phyloP scores from a whole-genome alignment of 805 yeast species.

The Phaffomyces opuntiae region DNA sequence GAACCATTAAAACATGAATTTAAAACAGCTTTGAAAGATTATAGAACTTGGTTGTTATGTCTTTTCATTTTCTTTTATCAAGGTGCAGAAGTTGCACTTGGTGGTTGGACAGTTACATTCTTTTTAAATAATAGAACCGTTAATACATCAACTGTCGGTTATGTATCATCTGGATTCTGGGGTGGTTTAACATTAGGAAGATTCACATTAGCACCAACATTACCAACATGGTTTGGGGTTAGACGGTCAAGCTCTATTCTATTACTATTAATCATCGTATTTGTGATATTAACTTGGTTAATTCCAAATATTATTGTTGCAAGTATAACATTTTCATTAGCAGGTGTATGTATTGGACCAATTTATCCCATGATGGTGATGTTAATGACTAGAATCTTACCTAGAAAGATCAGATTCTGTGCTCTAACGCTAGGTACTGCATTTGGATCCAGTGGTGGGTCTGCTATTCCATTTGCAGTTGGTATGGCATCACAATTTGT shows the following conservation, averaged over 20 bases:
- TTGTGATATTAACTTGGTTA: slow-evolving; percentile 41
- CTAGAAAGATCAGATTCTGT: slow-evolving; percentile 44
- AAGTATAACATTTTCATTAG: slow-evolving; percentile 37
- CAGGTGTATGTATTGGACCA: slow-evolving; percentile 54
- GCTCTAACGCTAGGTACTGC: slow-evolving; percentile 47
- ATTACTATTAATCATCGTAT: slow-evolving; percentile 27
- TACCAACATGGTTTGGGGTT: slow-evolving; percentile 34
- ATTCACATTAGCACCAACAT: slow-evolving; percentile 35
- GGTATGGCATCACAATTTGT: slow-evolving; percentile 40
- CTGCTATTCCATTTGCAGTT: slow-evolving; percentile 44
- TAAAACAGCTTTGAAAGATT: slow-evolving; percentile 32
- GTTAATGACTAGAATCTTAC: slow-evolving; percentile 36
- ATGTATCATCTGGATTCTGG: slow-evolving; percentile 61
- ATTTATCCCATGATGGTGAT: slow-evolving; percentile 46
- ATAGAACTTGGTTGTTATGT: slow-evolving; percentile 46
- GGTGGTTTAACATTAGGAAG: slow-evolving; percentile 57
- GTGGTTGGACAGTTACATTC: slow-evolving; percentile 61
- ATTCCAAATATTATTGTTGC: slow-evolving; percentile 37
- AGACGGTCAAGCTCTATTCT: slow-evolving; percentile 36
- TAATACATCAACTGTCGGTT: slow-evolving; percentile 36
- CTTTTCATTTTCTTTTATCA: slow-evolving; percentile 50
- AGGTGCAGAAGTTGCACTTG: slow-evolving; percentile 57
- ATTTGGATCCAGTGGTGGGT: slow-evolving; percentile 54
- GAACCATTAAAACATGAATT: slow-evolving; percentile 12
- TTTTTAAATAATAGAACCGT: slow-evolving; percentile 46